Base-by-base conservation (phyloP, 768 basidiomycete species). In the Agaricus sinodeliciosus region DNA sequence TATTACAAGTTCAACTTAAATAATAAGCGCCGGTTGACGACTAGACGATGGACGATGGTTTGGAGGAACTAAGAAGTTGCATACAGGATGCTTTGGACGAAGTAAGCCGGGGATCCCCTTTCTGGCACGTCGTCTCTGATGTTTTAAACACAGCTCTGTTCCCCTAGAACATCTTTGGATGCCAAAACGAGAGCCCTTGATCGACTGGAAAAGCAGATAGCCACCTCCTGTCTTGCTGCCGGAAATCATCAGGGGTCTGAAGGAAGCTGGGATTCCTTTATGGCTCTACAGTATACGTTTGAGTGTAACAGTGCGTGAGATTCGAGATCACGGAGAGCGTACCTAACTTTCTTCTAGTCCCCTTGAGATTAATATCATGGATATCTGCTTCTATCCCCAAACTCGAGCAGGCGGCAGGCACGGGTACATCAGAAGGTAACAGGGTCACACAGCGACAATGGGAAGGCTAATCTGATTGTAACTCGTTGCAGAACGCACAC, bases 231-330 rank as follows among this genome's bases (percentile, higher is more conserved):
- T 52, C 70, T 77, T 37, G 60, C 68, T 22, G 63, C 28, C 3
- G 31, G 43, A 26, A 43, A 71, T 36, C 62, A 68, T n/a, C 66
- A 73, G 19, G 62, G 73, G 18, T 16, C 26, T 15, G 67, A 71
- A 15, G 73, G 72, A 26, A 74, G 75, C 8, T 71, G 81, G 57
- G 71, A 74, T 35, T 66, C 69, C 43, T 87, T 90, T 65, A 63
- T 84, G 16, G 73, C 78, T 9, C 68, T 90, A 39, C 90, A 93
- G 63, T 80, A 87, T 58, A 81, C 81, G 0, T 91, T 93, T 58
- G 86, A 92, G 64, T 89, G 85, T 66, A 93, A 93, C 62, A 72
- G 90, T 90, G 59, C 55, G 86, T 13, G 27, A 19, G 15, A 62
- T 48, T 16, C 36, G 37, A 15, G 43, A 34, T 25, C 36, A 22